Evolutionary conservation across 176 grass and related monocot species (phyloP), one percentile per base, ranked within the genome.

Genomic region (Puya raimondii): DNA sequence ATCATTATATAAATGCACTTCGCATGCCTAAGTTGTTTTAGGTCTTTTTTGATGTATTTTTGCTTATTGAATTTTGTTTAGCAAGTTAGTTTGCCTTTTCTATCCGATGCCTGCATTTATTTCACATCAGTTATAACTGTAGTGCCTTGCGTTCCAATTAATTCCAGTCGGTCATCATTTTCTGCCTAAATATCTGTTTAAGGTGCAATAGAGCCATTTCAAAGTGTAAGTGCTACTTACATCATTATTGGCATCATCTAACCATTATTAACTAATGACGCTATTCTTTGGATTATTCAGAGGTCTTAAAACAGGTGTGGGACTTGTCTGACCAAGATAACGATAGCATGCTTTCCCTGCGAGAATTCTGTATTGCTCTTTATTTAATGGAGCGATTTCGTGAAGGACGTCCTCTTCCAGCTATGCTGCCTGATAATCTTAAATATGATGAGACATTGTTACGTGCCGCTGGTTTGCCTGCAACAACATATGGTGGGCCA

Each of bases 261-360:
- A 61, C 56, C 21, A 20, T 61, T 18, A 9, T 61, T 10, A 17
- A 69, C 74, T 72, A 69, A 23, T 79, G 51, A 29, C 68, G 48
- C 51, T 76, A 42, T 74, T 65, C 49, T 64, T 69, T 81, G 48
- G 54, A 82, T 27, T 68, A 67, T 65, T 67, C 66, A 95, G 91
- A 95, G 80, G 76, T 99, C 49, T 81, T 99, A 69, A 99, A 90
- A 70, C 90, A 99, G 84, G 90, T 93, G 11, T 99, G 95, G 95
- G 95, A 93, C 85, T 82, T 99, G 66, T 99, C 90, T 83, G 95
- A 99, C 80, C 95, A 99, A 89, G 90, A 99, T 76, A 99, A 83
- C 61, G 95, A 99, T 77, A 89, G 90, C 76, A 99, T 99, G 94
- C 94, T 99, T 93, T 93, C 90, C 82, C 83, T 99, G 27, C 83